These are phyloP conservation scores for Silene vulgaris DNA, from an alignment of 179 eudicot species.

Conservation along the genomic window DNA sequence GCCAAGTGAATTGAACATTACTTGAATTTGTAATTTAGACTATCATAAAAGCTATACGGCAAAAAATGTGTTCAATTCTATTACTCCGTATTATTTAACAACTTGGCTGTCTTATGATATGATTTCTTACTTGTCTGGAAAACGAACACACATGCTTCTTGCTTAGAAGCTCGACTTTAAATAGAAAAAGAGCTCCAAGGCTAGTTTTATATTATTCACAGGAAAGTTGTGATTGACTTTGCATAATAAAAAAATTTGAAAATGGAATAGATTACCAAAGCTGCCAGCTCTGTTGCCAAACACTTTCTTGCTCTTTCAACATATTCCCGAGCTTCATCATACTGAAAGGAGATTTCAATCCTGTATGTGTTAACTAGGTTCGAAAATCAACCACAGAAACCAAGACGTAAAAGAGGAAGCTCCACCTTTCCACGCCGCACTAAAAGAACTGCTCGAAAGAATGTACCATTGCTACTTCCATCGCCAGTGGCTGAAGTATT, in stretches of 20 bases:
- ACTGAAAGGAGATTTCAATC: conserved; percentile 37
- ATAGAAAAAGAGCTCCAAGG: conserved; percentile 7
- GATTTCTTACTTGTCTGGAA: background rate
- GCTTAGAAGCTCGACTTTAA: background rate
- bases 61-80: background rate
- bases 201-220: no score
- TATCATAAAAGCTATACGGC: background rate
- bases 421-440: conserved; percentile 83
- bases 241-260: background rate
- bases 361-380: background rate
- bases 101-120: background rate
- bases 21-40: background rate
- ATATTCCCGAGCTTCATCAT: conserved; percentile 93
- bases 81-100: no score
- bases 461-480: conserved; percentile 89
- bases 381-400: background rate
- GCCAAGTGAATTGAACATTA: no score
- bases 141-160: background rate
- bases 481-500: conserved; percentile 89
- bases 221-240: no score
- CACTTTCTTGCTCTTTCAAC: conserved; percentile 97
- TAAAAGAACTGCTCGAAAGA: conserved; percentile 82
- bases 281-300: conserved; percentile 94
- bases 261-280: conserved; percentile 59
- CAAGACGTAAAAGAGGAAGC: conserved; percentile 10